phyloP scores from a whole-genome alignment of 257 asterid genomes.

The Verbena officinalis region DNA sequence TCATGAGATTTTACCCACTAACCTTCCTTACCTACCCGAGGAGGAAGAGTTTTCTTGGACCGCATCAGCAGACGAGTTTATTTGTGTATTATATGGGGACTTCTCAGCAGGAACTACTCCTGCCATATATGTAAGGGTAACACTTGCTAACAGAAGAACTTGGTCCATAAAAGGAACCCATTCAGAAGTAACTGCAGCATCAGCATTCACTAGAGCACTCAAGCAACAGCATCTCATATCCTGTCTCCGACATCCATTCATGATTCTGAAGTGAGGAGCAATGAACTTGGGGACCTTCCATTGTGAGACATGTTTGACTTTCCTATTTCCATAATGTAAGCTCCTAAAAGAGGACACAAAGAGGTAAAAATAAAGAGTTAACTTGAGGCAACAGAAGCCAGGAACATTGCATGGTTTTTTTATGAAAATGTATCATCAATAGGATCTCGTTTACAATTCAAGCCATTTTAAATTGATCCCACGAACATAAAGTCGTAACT shows the following conservation, averaged over 20 bases:
- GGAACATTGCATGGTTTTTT: conserved; percentile 2
- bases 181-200: conserved; percentile 42
- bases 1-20: conserved; percentile 39
- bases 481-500: not conserved
- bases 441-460: conserved; percentile 2
- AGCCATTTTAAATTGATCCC: not conserved
- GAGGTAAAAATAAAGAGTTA: conserved; percentile 17
- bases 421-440: conserved; percentile 13
- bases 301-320: conserved; percentile 26
- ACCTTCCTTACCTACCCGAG: conserved; percentile 96
- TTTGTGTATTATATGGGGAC: conserved; percentile 35
- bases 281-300: conserved; percentile 39
- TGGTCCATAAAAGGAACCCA: conserved; percentile 78
- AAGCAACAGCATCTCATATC: conserved; percentile 51
- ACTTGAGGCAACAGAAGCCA: not conserved
- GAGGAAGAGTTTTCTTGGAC: conserved; percentile 54
- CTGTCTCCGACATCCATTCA: conserved; percentile 30
- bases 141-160: conserved; percentile 73
- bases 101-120: conserved; percentile 63
- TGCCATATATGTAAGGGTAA: conserved; percentile 75
- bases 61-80: conserved; percentile 40
- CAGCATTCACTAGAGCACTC: conserved; percentile 58
- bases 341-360: conserved; percentile 40
- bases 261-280: conserved; percentile 32
- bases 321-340: conserved; percentile 31